Percentiles rank a stretch among this genome's conserved stretches.
These are phyloP conservation scores for Talaromyces sp. DNA, from an alignment of 2,329 filamentous ascomycete genomes.

Conservation along the genomic window DNA sequence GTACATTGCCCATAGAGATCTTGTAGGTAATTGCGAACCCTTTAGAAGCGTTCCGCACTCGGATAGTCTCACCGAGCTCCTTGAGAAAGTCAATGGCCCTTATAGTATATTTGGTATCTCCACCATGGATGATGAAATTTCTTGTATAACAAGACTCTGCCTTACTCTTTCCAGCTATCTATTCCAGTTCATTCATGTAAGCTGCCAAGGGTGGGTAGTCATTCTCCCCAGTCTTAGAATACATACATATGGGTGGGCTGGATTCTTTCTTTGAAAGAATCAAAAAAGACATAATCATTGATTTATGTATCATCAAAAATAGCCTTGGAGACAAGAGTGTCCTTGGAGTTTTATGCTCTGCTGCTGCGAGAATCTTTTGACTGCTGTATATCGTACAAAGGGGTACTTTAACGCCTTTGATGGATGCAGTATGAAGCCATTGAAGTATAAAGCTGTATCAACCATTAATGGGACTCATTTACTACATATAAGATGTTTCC, in stretches of 20 bases:
- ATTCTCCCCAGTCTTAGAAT: neutral
- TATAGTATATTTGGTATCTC: neutral
- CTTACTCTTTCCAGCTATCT: neutral
- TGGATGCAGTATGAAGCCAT: neutral
- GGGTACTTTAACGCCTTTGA: neutral
- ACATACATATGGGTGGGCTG: neutral
- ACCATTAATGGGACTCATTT: neutral
- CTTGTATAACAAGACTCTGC: neutral
- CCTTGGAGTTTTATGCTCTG: neutral
- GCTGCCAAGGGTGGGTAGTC: neutral
- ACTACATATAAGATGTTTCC: neutral
- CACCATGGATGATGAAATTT: neutral
- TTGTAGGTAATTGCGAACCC: neutral
- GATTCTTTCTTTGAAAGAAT: neutral
- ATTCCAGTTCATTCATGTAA: neutral
- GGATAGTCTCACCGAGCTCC: neutral
- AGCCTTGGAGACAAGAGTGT: neutral
- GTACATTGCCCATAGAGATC: neutral
- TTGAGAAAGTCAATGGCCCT: neutral
- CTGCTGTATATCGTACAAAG: slow-evolving; percentile 3
- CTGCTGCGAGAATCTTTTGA: neutral
- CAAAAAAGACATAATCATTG: neutral
- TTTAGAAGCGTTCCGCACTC: neutral
- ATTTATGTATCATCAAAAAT: neutral
- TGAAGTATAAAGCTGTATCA: neutral